Conservation (phyloP, 495 filamentous ascomycete species). For the Mytilinidion resinicola region DNA sequence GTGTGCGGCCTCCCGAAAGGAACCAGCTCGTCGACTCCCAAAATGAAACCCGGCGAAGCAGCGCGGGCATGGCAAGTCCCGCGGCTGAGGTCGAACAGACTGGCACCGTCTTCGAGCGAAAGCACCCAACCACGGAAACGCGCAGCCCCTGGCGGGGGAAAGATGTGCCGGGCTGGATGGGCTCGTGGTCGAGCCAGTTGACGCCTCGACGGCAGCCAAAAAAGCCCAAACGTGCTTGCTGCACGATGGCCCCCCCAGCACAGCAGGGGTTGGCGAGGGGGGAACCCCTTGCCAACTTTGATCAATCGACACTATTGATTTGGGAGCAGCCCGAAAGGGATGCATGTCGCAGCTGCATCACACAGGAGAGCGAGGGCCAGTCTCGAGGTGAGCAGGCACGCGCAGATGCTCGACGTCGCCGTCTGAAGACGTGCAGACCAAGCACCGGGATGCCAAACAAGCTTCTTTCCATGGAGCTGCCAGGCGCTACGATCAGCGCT, state of each 20-base stretch:
- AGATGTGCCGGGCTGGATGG: neutral
- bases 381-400: neutral
- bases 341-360: slow-evolving; percentile 26
- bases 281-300: slow-evolving; percentile 9
- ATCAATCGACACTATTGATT: slow-evolving; percentile 22
- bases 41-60: slow-evolving; percentile 5
- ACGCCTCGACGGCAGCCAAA: slow-evolving; percentile 9
- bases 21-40: neutral
- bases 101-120: neutral
- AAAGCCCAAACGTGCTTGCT: slow-evolving; percentile 22
- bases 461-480: neutral
- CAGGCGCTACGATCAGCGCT: neutral
- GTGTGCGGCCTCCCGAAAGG: neutral
- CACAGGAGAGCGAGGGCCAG: slow-evolving; percentile 13
- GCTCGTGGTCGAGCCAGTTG: slow-evolving; percentile 13
- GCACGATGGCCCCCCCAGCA: slow-evolving; percentile 18
- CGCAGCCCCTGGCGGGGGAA: neutral
- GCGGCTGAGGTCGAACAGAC: slow-evolving; percentile 18
- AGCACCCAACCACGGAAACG: slow-evolving; percentile 19
- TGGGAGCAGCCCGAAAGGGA: slow-evolving; percentile 16
- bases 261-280: slow-evolving; percentile 27
- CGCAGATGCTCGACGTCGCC: neutral
- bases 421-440: neutral
- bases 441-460: neutral
- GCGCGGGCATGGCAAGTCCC: slow-evolving; percentile 13